These are phyloP conservation scores for Decorospora gaudefroyi DNA, from an alignment of 2,329 filamentous ascomycete genomes.

Conservation along the genomic window DNA sequence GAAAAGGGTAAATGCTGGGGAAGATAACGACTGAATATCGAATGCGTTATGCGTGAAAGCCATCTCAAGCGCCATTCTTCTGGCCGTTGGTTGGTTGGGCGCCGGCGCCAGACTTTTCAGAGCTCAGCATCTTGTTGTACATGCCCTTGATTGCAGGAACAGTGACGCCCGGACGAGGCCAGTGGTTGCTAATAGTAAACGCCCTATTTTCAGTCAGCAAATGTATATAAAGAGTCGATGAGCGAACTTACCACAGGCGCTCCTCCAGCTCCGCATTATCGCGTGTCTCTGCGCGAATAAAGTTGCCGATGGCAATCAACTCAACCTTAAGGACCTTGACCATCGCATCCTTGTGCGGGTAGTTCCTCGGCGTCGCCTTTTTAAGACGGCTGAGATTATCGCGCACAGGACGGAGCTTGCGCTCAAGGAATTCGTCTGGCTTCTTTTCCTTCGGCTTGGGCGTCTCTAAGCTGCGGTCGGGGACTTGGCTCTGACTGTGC, in stretches of 20 bases:
- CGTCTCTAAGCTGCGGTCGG: conserved; percentile 43
- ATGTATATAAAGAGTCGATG: not conserved
- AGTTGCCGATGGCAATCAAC: conserved; percentile 65
- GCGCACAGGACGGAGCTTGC: conserved; percentile 62
- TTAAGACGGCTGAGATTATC: conserved; percentile 64
- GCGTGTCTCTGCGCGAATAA: conserved; percentile 57
- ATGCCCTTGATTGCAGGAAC: conserved; percentile 44
- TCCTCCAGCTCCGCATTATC: conserved; percentile 54
- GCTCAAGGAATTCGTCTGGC: conserved; percentile 56
- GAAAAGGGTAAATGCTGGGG: conserved; percentile 14
- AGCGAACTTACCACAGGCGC: conserved; percentile 56
- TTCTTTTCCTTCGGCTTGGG: conserved; percentile 38
- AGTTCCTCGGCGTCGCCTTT: conserved; percentile 64
- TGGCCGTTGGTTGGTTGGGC: conserved; percentile 33
- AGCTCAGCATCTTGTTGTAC: conserved; percentile 46
- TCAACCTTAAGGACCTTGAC: conserved; percentile 65
- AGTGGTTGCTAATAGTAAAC: conserved; percentile 45
- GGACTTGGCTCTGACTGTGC: conserved; percentile 55
- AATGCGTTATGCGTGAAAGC: conserved; percentile 3
- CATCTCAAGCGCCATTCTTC: conserved; percentile 26
- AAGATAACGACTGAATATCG: conserved; percentile 6
- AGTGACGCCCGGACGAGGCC: conserved; percentile 42
- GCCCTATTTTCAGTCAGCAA: conserved; percentile 40
- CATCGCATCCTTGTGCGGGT: conserved; percentile 65
- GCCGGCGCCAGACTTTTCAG: conserved; percentile 36